These are phyloP conservation scores for Rhodotorula sp. DNA, from an alignment of 1,284 basidiomycete species.

Conservation along the genomic window DNA sequence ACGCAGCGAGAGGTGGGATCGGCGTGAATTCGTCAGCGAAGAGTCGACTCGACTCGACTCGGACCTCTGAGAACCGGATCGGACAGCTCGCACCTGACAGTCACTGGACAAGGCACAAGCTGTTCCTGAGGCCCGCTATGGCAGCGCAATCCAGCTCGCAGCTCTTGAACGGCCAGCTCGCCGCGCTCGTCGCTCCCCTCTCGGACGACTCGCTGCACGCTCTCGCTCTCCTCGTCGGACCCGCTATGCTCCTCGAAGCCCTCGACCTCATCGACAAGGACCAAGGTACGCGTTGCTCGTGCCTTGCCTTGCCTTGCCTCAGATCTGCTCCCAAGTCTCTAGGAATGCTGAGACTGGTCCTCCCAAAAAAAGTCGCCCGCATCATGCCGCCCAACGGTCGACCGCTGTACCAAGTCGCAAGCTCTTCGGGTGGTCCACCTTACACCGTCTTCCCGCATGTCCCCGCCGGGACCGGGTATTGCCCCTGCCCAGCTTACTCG, in stretches of 20 bases:
- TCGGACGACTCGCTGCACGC: slow-evolving; percentile 10
- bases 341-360: not conserved
- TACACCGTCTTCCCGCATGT: slow-evolving; percentile 22
- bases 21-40: not conserved
- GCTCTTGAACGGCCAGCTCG: slow-evolving; percentile 1
- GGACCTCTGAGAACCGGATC: too few relatives aligned
- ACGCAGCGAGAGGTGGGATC: too few relatives aligned
- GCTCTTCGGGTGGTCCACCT: not conserved
- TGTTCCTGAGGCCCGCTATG: not conserved
- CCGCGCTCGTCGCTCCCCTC: slow-evolving; percentile 1
- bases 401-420: slow-evolving; percentile 32
- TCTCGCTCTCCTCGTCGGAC: slow-evolving; percentile 20
- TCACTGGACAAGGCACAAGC: too few relatives aligned
- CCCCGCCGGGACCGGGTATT: slow-evolving; percentile 13
- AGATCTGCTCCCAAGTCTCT: too few relatives aligned
- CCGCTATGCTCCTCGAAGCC: slow-evolving; percentile 21
- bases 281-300: slow-evolving; percentile 6
- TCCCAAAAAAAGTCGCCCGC: slow-evolving; percentile 6
- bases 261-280: slow-evolving; percentile 34
- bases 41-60: not conserved
- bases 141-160: not conserved
- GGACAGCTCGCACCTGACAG: too few relatives aligned
- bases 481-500: slow-evolving; percentile 32
- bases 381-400: slow-evolving; percentile 17
- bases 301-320: not conserved